These are phyloP conservation scores for Solanum megistacrolobum DNA, from an alignment of 257 asterid genomes.

Conservation along the genomic window DNA sequence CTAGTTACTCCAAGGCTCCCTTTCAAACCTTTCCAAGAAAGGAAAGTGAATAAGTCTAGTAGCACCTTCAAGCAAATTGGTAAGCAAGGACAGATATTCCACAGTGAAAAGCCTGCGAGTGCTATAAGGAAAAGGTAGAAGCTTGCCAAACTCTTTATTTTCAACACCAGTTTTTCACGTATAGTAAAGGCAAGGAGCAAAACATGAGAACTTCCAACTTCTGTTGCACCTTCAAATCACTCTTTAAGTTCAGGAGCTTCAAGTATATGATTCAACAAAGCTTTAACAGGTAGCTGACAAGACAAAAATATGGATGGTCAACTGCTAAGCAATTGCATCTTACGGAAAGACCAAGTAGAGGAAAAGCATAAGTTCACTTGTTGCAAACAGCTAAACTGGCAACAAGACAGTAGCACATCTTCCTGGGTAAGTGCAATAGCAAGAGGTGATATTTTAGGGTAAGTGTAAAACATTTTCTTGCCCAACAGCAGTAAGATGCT, in stretches of 20 bases:
- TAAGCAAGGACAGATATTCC: conserved; percentile 40
- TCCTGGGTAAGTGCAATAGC: background rate
- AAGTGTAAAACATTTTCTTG: background rate
- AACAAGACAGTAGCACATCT: background rate
- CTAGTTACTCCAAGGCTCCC: background rate
- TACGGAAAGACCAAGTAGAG: background rate
- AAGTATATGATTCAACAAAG: conserved; percentile 42
- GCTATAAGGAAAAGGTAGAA: conserved; percentile 68
- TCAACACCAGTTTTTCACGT: conserved; percentile 44
- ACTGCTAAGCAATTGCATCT: background rate
- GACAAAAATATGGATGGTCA: background rate
- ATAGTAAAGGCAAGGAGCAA: conserved; percentile 67
- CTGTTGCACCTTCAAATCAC: conserved; percentile 73
- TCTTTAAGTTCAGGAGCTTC: conserved; percentile 79
- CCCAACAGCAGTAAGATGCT: background rate
- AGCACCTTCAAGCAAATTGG: conserved; percentile 76
- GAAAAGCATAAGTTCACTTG: background rate
- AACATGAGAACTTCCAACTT: conserved; percentile 79
- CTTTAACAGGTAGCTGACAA: conserved; percentile 58
- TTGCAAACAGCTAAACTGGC: background rate
- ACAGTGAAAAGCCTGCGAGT: conserved; percentile 46
- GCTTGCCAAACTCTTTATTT: conserved; percentile 38
- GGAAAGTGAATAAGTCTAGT: conserved; percentile 1
- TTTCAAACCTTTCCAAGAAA: background rate
- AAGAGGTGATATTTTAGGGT: background rate